Evolutionary conservation across 805 yeast species (phyloP).

Genomic region (Teunomyces stri): DNA sequence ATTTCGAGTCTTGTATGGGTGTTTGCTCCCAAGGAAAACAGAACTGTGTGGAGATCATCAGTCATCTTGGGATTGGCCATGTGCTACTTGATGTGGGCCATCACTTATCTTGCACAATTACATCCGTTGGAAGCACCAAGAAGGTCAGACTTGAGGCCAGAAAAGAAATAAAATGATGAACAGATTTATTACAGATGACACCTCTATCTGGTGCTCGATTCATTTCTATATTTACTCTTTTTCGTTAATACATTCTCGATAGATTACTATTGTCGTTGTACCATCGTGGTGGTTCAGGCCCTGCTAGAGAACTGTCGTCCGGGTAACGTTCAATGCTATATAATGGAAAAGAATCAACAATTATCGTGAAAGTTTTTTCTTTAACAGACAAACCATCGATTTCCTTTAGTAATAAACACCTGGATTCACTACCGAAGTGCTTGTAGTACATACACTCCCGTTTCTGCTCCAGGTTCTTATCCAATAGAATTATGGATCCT

Average conservation of each 20-base stretch:
- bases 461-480: slow-evolving; percentile 59
- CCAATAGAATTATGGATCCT: slow-evolving; percentile 58
- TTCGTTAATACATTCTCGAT: slow-evolving; percentile 1
- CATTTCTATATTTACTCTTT: slow-evolving; percentile 1
- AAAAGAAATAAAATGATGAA: slow-evolving; percentile 19
- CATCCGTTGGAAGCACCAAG: slow-evolving; percentile 92
- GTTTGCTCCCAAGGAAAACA: slow-evolving; percentile 78
- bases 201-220: background rate
- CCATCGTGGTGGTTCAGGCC: background rate
- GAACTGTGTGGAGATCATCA: slow-evolving; percentile 46
- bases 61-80: slow-evolving; percentile 63
- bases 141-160: slow-evolving; percentile 88
- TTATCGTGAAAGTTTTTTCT: background rate
- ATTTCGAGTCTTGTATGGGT: slow-evolving; percentile 74
- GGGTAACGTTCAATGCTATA: slow-evolving; percentile 5
- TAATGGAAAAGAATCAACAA: background rate
- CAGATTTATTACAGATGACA: background rate
- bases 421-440: background rate
- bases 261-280: background rate
- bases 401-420: background rate
- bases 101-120: slow-evolving; percentile 80
- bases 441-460: slow-evolving; percentile 42
- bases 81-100: slow-evolving; percentile 90
- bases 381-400: background rate
- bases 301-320: background rate